A percentile compares a stretch with the other conserved stretches of the same genome.
These are phyloP conservation scores for Cercophora scortea DNA, from an alignment of 495 filamentous ascomycete genomes.

Conservation along the genomic window DNA sequence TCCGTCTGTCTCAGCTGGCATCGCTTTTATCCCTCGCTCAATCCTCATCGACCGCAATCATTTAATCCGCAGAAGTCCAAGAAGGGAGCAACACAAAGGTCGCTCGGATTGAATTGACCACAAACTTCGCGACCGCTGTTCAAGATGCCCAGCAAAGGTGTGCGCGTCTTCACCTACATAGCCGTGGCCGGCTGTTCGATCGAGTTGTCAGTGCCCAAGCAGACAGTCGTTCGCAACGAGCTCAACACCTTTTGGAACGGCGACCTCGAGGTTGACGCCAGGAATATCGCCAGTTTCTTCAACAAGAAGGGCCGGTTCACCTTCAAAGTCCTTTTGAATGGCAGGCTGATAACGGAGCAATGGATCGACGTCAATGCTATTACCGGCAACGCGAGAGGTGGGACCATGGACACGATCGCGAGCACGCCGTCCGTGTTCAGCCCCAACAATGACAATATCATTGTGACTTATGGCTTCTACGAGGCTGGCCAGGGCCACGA, in stretches of 20 bases:
- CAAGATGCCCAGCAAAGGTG: constrained; percentile 45
- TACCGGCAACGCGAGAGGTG: constrained; percentile 37
- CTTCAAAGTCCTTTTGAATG: constrained; percentile 35
- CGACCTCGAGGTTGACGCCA: constrained; percentile 39
- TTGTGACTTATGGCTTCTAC: constrained; percentile 44
- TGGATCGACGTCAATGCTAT: constrained; percentile 40
- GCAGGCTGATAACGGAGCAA: constrained; percentile 27
- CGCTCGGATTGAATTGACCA: no score
- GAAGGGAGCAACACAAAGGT: no score
- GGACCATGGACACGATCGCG: constrained; percentile 40
- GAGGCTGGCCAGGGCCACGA: constrained; percentile 37
- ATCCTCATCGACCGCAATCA: no score
- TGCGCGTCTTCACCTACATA: constrained; percentile 41
- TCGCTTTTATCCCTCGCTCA: no score
- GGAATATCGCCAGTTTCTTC: constrained; percentile 33
- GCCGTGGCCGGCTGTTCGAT: constrained; percentile 33
- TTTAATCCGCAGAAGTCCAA: no score
- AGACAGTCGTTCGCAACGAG: constrained; percentile 22
- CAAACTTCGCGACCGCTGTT: no score
- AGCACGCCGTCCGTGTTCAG: constrained; percentile 32
- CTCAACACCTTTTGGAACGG: constrained; percentile 28
- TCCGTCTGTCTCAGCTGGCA: no score
- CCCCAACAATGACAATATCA: constrained; percentile 24
- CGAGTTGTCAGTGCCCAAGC: constrained; percentile 38
- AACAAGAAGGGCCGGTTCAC: constrained; percentile 39